Conservation (phyloP, 225 moss, liverwort and hornwort species). For the Physcomitrium patens region DNA sequence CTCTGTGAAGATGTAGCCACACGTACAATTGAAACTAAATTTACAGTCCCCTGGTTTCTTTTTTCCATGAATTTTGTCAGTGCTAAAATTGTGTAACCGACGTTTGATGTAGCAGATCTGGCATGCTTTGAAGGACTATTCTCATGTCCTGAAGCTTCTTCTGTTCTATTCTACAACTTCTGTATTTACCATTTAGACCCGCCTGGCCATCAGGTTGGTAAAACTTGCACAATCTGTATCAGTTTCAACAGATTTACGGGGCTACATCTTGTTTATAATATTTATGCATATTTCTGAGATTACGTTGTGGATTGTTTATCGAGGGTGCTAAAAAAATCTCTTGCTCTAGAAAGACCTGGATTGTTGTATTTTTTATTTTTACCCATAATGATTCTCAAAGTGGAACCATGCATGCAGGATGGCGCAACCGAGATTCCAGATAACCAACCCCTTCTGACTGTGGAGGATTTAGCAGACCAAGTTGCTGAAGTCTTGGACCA, state of each 20-base stretch:
- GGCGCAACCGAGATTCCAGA: conserved; percentile 65
- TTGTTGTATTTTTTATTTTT: not conserved
- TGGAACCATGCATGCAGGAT: conserved; percentile 41
- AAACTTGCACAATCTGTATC: too few relatives aligned
- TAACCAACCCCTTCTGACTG: conserved; percentile 51
- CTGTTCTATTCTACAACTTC: conserved; percentile 87
- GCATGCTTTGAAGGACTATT: conserved; percentile 90
- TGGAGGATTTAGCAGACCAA: conserved; percentile 78
- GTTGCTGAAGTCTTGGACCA: conserved; percentile 84
- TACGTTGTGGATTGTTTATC: not conserved
- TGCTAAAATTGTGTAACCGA: too few relatives aligned
- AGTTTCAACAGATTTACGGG: too few relatives aligned
- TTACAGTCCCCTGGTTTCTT: too few relatives aligned
- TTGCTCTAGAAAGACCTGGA: not conserved
- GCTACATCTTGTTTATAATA: too few relatives aligned
- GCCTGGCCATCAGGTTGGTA: conserved; percentile 83
- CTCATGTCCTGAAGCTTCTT: conserved; percentile 87
- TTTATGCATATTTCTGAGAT: not conserved
- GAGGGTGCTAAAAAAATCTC: not conserved
- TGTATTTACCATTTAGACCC: conserved; percentile 95
- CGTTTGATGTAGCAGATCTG: conserved; percentile 47
- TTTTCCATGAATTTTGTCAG: too few relatives aligned
- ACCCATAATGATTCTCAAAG: not conserved
- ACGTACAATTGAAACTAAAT: too few relatives aligned
- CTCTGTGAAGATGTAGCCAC: too few relatives aligned